These are phyloP conservation scores for Corylus heterophylla DNA, from an alignment of 306 rosid species.

Conservation along the genomic window DNA sequence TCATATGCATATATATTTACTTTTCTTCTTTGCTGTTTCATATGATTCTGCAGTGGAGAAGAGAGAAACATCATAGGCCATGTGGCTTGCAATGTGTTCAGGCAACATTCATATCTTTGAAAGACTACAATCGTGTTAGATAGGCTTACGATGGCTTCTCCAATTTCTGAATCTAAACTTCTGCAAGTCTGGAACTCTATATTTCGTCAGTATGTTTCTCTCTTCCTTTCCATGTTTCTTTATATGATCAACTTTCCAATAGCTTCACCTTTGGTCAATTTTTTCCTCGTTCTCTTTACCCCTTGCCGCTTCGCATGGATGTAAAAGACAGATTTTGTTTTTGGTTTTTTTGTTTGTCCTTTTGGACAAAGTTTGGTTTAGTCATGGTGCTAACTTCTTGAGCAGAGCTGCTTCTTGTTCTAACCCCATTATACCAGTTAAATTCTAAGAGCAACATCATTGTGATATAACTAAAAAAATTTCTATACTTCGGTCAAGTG, in stretches of 20 bases:
- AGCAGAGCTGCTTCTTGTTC: too few species aligned
- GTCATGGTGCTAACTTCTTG: too few species aligned
- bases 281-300: constrained; percentile 13
- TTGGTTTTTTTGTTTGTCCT: neutral
- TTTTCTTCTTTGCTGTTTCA: neutral
- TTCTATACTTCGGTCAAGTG: too few species aligned
- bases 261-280: constrained; percentile 16
- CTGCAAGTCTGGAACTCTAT: neutral
- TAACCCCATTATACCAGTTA: too few species aligned
- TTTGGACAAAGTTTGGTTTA: too few species aligned
- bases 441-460: too few species aligned
- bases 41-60: constrained; percentile 10
- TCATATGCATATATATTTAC: neutral
- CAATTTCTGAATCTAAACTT: neutral
- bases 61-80: neutral
- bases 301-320: constrained; percentile 11
- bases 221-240: neutral
- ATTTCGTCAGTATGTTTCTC: neutral
- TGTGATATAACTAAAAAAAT: too few species aligned
- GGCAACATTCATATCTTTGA: neutral
- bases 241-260: neutral
- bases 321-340: neutral
- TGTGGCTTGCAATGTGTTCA: neutral
- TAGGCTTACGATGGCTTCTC: neutral
- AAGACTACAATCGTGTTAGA: neutral